Base-by-base conservation (phyloP, 768 basidiomycete species). In the Amanita rubescens region DNA sequence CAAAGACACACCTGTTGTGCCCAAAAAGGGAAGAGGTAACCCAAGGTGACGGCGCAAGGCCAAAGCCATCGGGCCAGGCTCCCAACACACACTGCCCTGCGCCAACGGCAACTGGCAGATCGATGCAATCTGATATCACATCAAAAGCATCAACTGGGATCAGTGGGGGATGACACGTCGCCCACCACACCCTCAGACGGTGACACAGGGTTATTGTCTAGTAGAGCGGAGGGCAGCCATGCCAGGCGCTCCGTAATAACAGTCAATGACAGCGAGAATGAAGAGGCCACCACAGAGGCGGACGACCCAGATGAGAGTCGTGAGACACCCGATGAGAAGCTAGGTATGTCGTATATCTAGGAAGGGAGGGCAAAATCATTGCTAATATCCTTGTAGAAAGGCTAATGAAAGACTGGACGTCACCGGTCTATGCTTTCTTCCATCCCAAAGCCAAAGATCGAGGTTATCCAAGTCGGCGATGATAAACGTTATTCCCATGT, bases 351-450 rank as follows among this genome's bases (percentile, higher is more conserved):
- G 7, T 35, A 20, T 30, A 35, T 33, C 20, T 39, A 49, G 2
- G 10, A n/a, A 11, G 9, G 3, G 47, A 44, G 30, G 10, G 3
- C 2, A 15, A 32, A n/a, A n/a, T n/a, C n/a, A 22, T 48, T 14
- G 33, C 30, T 43, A 33, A 55, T 39, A 27, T 3, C 42, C 3
- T 6, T 47, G 19, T 25, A 50, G 35, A 44, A 5, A 48, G 43
- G 15, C 24, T 51, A 17, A 39, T 15, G 27, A 56, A 57, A 37
- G 54, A 58, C 7, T 50, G 49, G 49, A 50, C 19, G 10, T 50
- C 49, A 38, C 32, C 34, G 17, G 32, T 50, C 5, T 62, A 62
- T 34, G 59, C 51, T 1, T 62, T 62, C 20, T 62, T 55, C 34
- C 20, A 49, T 1, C 49, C 55, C 0, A 43, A n/a, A 12, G 17